Evolutionary conservation across 768 basidiomycete species (phyloP).

Genomic region (Phanerochaete sordida): DNA sequence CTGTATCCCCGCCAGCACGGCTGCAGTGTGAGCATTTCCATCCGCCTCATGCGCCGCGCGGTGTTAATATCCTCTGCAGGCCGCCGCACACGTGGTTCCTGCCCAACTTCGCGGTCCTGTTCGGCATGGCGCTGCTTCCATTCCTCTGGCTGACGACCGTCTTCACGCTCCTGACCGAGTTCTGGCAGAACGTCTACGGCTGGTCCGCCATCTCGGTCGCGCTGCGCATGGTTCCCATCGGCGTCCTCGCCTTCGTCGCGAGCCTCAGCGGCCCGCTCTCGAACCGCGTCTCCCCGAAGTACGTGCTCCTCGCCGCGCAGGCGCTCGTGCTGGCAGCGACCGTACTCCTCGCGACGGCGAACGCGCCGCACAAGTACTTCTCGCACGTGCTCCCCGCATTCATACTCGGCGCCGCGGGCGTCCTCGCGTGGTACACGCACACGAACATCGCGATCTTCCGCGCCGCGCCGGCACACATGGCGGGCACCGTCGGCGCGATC

Average conservation of each 20-base stretch:
- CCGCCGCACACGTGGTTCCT: conserved; percentile 36
- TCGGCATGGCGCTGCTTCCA: conserved; percentile 32
- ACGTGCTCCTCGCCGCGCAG: conserved; percentile 41
- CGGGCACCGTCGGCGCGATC: conserved; percentile 55
- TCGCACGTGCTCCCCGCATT: conserved; percentile 45
- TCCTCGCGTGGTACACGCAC: conserved; percentile 41
- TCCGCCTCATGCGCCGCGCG: not conserved
- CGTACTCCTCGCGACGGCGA: conserved; percentile 37
- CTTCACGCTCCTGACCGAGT: conserved; percentile 27
- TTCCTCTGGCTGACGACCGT: conserved; percentile 37
- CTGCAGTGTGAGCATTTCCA: conserved; percentile 28
- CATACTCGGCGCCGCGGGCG: conserved; percentile 44
- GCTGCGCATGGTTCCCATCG: conserved; percentile 40
- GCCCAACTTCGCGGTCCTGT: conserved; percentile 34
- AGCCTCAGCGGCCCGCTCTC: conserved; percentile 37
- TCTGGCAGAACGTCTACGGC: conserved; percentile 33
- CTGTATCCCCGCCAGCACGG: conserved; percentile 33
- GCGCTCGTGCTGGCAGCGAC: conserved; percentile 34
- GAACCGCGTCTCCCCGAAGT: conserved; percentile 35
- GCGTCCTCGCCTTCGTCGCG: conserved; percentile 33
- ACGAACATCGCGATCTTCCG: conserved; percentile 50
- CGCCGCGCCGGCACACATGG: conserved; percentile 40
- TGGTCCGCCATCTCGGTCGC: conserved; percentile 34
- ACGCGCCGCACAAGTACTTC: conserved; percentile 43
- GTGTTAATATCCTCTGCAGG: conserved; percentile 12